Evolutionary conservation across 1,139 yeast species (phyloP).

Genomic region (Chernovozyma aurita): DNA sequence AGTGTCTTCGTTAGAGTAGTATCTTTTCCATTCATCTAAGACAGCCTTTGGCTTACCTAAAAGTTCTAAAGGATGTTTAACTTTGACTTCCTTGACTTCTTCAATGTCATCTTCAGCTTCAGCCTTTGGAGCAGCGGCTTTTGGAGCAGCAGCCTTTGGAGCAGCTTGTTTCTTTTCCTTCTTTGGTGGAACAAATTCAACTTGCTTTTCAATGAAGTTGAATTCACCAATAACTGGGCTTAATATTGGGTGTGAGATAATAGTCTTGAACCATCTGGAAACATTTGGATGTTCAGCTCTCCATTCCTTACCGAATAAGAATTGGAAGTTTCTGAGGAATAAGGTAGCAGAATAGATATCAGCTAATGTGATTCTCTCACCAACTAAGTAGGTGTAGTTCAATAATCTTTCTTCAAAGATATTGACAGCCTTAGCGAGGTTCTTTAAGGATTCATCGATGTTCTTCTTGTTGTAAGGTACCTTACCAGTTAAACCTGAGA

Average conservation of each 20-base stretch:
- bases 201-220: conserved; percentile 61
- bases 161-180: conserved; percentile 57
- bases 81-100: conserved; percentile 52
- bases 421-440: conserved; percentile 35
- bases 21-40: conserved; percentile 95
- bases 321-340: conserved; percentile 61
- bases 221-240: conserved; percentile 38
- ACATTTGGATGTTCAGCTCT: conserved; percentile 68
- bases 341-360: conserved; percentile 66
- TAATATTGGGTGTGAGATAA: conserved; percentile 54
- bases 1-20: conserved; percentile 96
- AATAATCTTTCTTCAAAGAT: conserved; percentile 62
- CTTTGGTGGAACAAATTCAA: conserved; percentile 73
- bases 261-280: conserved; percentile 84
- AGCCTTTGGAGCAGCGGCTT: conserved; percentile 29
- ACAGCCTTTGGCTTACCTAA: conserved; percentile 71
- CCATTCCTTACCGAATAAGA: conserved; percentile 68
- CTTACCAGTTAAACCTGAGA: conserved; percentile 32
- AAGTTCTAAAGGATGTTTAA: conserved; percentile 87
- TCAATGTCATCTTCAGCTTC: conserved; percentile 38
- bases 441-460: conserved; percentile 51
- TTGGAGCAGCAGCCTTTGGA: conserved; percentile 17
- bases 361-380: conserved; percentile 84
- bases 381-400: conserved; percentile 82
- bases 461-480: conserved; percentile 73